phyloP scores from a whole-genome alignment of 192 early-diverging fungal species.

The Umbelopsis sp. region DNA sequence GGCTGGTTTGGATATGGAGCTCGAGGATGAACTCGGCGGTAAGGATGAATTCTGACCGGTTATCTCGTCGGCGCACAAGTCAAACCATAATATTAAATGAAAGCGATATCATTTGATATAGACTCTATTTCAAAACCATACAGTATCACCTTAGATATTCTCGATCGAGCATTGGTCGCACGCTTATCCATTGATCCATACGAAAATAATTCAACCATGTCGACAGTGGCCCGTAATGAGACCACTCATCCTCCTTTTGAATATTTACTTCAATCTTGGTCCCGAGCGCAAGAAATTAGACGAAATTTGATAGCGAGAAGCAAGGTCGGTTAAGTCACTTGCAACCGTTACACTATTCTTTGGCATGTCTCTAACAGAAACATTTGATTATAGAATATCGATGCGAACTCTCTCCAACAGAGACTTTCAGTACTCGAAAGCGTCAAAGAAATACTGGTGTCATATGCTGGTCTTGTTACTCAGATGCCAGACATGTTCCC shows the following conservation, averaged over 20 bases:
- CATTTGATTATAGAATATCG: conserved; percentile 48
- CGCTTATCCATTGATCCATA: conserved; percentile 63
- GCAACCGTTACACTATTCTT: neutral
- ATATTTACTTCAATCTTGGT: conserved; percentile 71
- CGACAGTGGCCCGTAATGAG: conserved; percentile 39
- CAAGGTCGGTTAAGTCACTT: conserved; percentile 37
- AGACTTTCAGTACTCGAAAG: conserved; percentile 62
- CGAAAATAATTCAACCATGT: conserved; percentile 26
- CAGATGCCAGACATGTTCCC: conserved; percentile 92
- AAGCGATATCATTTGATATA: neutral
- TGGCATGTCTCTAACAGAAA: neutral
- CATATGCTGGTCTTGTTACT: conserved; percentile 81
- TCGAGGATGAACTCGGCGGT: conserved; percentile 41
- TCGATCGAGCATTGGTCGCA: conserved; percentile 73
- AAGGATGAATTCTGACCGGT: neutral
- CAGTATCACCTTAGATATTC: conserved; percentile 46
- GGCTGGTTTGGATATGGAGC: conserved; percentile 28
- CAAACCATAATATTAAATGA: neutral
- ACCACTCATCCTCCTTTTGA: conserved; percentile 49
- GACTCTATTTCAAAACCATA: conserved; percentile 41
- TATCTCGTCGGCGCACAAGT: neutral
- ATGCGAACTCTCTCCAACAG: conserved; percentile 52
- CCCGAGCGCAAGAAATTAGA: conserved; percentile 48
- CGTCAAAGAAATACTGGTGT: conserved; percentile 67
- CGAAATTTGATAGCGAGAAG: conserved; percentile 52